These are phyloP conservation scores for Primulina tabacum DNA, from an alignment of 257 asterid genomes.

Conservation along the genomic window DNA sequence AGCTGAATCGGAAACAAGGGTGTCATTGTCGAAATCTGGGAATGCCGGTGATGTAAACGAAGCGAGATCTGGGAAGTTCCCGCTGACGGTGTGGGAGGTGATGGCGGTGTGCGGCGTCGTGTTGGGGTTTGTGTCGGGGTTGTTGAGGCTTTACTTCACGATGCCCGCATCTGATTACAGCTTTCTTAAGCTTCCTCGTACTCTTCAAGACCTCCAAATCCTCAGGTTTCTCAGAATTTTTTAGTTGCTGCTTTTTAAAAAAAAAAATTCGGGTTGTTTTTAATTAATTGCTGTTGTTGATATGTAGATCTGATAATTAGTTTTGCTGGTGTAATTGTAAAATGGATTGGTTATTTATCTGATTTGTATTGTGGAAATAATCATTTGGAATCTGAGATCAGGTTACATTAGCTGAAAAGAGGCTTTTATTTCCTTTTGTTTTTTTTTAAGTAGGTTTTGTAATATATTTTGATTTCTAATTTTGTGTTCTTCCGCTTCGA, in stretches of 20 bases:
- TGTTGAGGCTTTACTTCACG: constrained; percentile 64
- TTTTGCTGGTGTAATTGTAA: background rate
- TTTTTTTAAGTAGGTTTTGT: background rate
- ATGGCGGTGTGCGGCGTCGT: constrained; percentile 66
- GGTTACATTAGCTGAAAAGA: background rate
- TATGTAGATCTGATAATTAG: background rate
- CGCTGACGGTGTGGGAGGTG: constrained; percentile 65
- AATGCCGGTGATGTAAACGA: constrained; percentile 25
- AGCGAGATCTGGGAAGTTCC: constrained; percentile 40
- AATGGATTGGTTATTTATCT: background rate
- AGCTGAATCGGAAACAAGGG: constrained; percentile 16
- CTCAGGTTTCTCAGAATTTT: constrained; percentile 45
- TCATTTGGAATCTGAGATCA: constrained; percentile 1
- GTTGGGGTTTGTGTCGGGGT: constrained; percentile 60
- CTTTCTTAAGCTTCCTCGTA: constrained; percentile 88
- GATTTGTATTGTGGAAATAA: background rate
- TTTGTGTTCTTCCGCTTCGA: background rate
- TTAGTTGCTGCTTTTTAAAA: background rate
- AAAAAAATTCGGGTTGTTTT: background rate
- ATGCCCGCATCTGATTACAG: constrained; percentile 92
- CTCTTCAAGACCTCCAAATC: constrained; percentile 79
- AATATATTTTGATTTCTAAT: background rate
- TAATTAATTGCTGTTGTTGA: constrained; percentile 2
- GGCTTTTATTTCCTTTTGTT: background rate
- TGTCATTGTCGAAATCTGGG: constrained; percentile 10